Evolutionary conservation across 768 basidiomycete species (phyloP), one percentile per base, ranked within the genome.

Genomic region (Xanthoconium purpureum): DNA sequence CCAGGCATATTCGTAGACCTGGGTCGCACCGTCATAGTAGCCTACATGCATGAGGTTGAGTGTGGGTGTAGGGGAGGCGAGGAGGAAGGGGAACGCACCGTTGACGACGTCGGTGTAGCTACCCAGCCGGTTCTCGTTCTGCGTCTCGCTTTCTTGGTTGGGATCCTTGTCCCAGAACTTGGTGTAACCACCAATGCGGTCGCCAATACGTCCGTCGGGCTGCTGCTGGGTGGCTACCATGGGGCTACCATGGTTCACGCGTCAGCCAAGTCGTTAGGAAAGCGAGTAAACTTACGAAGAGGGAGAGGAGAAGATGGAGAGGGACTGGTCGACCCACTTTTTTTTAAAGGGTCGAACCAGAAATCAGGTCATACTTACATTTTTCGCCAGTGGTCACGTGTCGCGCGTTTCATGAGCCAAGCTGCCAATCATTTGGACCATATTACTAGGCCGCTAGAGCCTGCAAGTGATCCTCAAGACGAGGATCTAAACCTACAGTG

Each of bases 11-110:
- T 98, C 95, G 76, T 98, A 97, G 56, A 98, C 78, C 68, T 92
- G 85, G 5, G 96, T 98, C 8, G 92, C 94, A 63, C 93, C 96
- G 70, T 99, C 95, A 63, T 98, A 99, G 77, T 96, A 98, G 42
- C 94, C 94, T 92, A 49, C 5, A n/a, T 5, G 17, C 39, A 8
- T 8, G 10, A 15, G 3, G 20, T n/a, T 17, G 13, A 6, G 36
- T 5, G 11, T 5, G 45, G 3, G n/a, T 32, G 15, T 13, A 28
- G 6, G 32, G 24, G 24, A 24, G 24, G 10, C 7, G 37, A 0
- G 14, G 3, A 33, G 6, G 14, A 14, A 20, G 38, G 11, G 12
- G 12, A 6, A 73, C 80, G 52, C 49, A 91, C 92, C 94, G 62
- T 97, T 96, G 57, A 98, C 91, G 57, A 99, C 92, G 51, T 97